Evolutionary conservation across 495 filamentous ascomycete species (phyloP).

Genomic region (Aspergillus ostianus): DNA sequence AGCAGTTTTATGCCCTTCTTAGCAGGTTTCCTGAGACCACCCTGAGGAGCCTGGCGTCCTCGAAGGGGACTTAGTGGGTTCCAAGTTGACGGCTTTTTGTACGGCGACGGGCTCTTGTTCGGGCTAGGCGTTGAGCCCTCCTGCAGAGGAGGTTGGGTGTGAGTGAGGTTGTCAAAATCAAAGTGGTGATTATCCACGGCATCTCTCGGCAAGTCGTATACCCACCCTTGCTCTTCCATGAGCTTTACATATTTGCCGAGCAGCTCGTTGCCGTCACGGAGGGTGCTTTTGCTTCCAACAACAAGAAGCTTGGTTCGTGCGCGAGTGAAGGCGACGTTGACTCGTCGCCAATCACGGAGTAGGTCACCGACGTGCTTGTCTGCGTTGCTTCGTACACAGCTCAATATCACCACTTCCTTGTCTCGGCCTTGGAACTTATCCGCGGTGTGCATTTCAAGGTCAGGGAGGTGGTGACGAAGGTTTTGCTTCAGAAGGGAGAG

Average conservation of each 20-base stretch:
- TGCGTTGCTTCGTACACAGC: constrained; percentile 82
- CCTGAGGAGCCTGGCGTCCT: constrained; percentile 19
- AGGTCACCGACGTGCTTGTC: constrained; percentile 78
- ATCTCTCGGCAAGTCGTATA: constrained; percentile 62
- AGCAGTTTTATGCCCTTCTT: constrained; percentile 40
- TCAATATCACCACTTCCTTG: constrained; percentile 86
- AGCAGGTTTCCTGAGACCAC: constrained; percentile 30
- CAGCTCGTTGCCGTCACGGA: constrained; percentile 71
- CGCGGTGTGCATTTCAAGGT: constrained; percentile 91
- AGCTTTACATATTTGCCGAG: constrained; percentile 70
- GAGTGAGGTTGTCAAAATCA: constrained; percentile 33
- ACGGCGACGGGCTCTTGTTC: constrained; percentile 21
- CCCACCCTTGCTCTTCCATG: constrained; percentile 71
- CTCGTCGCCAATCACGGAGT: constrained; percentile 84
- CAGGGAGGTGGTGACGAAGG: constrained; percentile 47
- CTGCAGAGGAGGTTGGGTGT: constrained; percentile 8
- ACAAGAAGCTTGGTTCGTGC: constrained; percentile 89
- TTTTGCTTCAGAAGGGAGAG: constrained; percentile 62
- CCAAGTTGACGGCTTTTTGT: constrained; percentile 20
- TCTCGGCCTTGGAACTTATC: constrained; percentile 96
- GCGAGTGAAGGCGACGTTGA: constrained; percentile 93
- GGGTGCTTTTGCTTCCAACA: constrained; percentile 73
- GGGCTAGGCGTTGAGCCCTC: constrained; percentile 17
- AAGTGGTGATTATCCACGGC: constrained; percentile 70
- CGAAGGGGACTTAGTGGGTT: constrained; percentile 41